Percentiles rank a stretch among this genome's conserved stretches.
Evolutionary conservation across 129 eudicot genomes (phyloP).

Genomic region (Flaveria sonorensis): DNA sequence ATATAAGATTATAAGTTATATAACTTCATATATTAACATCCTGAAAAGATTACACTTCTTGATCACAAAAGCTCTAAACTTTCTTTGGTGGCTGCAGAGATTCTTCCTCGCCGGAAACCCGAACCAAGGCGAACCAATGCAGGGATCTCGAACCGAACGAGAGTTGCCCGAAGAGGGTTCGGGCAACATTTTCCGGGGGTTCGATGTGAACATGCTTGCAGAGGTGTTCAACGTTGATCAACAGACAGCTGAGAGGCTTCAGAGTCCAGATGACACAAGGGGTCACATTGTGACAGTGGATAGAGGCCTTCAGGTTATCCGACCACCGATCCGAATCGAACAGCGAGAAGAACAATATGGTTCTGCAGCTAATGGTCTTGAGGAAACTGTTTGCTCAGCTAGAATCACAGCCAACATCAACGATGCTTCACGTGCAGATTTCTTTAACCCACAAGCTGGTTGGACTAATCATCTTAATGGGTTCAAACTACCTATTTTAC

Average conservation of each 20-base stretch:
- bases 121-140: slow-evolving; percentile 10
- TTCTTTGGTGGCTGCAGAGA: slow-evolving; percentile 40
- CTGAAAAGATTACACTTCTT: too few species aligned
- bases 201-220: slow-evolving; percentile 34
- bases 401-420: slow-evolving; percentile 49
- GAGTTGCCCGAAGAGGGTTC: slow-evolving; percentile 29
- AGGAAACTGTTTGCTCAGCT: slow-evolving; percentile 68
- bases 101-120: slow-evolving; percentile 70
- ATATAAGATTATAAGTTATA: too few species aligned
- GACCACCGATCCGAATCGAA: slow-evolving; percentile 40
- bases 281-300: slow-evolving; percentile 58
- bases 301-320: slow-evolving; percentile 51
- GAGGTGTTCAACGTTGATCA: slow-evolving; percentile 50
- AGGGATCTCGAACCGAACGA: too few species aligned
- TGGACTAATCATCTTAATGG: slow-evolving; percentile 56
- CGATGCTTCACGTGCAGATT: slow-evolving; percentile 55
- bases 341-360: slow-evolving; percentile 18
- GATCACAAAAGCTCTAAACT: neutral
- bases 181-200: slow-evolving; percentile 57
- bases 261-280: slow-evolving; percentile 49
- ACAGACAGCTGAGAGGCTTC: slow-evolving; percentile 54
- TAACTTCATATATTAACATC: too few species aligned
- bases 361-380: slow-evolving; percentile 46
- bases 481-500: slow-evolving; percentile 62
- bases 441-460: slow-evolving; percentile 76